Evolutionary conservation across 176 grass and related monocot genomes (phyloP).

Genomic region (Coix lacrymajobi): DNA sequence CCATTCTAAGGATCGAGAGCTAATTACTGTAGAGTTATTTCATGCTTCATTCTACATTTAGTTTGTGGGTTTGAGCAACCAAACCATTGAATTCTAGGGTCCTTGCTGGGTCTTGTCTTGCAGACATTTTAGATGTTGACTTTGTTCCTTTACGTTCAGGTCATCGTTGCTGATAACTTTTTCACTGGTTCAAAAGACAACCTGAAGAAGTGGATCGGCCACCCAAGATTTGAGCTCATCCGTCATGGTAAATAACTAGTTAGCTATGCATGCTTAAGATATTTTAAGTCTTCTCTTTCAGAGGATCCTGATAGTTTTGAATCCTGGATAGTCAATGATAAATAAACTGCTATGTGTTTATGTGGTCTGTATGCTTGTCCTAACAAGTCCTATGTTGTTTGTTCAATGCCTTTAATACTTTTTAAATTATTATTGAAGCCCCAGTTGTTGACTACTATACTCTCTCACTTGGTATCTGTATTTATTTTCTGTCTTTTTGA

Average conservation of each 20-base stretch:
- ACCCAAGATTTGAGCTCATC: conserved; percentile 99
- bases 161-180: conserved; percentile 94
- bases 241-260: conserved; percentile 73
- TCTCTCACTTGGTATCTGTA: not conserved
- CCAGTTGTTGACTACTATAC: not conserved
- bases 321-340: not conserved
- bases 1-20: not conserved
- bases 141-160: conserved; percentile 37
- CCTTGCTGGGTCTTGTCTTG: not conserved
- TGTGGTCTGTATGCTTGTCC: not conserved
- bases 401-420: not conserved
- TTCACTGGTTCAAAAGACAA: conserved; percentile 99
- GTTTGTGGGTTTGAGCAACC: not conserved
- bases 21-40: not conserved
- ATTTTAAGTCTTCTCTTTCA: not conserved
- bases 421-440: not conserved
- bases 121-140: not conserved
- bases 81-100: not conserved
- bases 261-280: not conserved
- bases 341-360: not conserved
- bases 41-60: not conserved
- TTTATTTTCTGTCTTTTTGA: not conserved
- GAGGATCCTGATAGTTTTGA: not conserved
- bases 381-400: not conserved
- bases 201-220: conserved; percentile 96